phyloP scores from a whole-genome alignment of 345 rosid species.

The Syzygium grande region DNA sequence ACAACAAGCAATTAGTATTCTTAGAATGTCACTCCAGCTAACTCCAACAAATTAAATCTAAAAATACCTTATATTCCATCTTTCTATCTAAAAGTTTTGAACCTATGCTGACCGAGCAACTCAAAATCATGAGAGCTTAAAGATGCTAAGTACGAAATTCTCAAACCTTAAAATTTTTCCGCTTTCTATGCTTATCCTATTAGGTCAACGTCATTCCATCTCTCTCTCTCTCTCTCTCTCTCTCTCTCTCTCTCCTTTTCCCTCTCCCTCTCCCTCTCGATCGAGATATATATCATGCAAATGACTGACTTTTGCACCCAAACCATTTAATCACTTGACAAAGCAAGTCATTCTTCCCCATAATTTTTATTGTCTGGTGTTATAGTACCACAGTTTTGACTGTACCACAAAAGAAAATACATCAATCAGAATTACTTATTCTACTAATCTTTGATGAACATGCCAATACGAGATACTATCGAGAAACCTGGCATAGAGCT shows the following conservation, averaged over 20 bases:
- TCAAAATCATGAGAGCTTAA: too few relatives aligned
- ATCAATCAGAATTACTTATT: background rate
- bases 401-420: background rate
- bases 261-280: too few relatives aligned
- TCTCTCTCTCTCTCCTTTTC: too few relatives aligned
- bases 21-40: background rate
- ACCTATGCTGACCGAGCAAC: background rate
- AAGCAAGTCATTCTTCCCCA: background rate
- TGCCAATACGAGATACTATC: background rate
- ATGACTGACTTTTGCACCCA: background rate
- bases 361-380: background rate
- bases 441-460: background rate
- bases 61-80: background rate
- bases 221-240: too few relatives aligned
- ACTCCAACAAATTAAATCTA: background rate
- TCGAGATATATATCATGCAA: background rate
- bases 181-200: too few relatives aligned
- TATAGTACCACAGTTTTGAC: background rate
- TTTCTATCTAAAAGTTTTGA: background rate
- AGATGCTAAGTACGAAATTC: too few relatives aligned
- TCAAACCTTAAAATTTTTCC: too few relatives aligned
- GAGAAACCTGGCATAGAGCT: background rate
- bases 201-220: too few relatives aligned
- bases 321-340: background rate
- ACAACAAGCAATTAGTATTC: background rate